Percentiles rank a stretch among this genome's conserved stretches.
These are phyloP conservation scores for Hydnomerulius pinastri DNA, from an alignment of 768 basidiomycete species.

Conservation along the genomic window DNA sequence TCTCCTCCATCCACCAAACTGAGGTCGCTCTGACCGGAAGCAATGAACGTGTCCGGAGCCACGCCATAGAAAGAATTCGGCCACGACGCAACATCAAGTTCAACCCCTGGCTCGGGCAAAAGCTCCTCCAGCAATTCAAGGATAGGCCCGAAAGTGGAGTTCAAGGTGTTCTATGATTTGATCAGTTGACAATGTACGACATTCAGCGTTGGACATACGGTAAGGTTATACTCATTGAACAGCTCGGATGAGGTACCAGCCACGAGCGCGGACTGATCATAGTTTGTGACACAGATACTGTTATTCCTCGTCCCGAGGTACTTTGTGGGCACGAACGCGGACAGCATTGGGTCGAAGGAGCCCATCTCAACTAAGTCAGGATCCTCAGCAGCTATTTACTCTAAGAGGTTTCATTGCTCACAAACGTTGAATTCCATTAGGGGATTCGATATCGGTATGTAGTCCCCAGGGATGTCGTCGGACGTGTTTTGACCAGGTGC, in stretches of 20 bases:
- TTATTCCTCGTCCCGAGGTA: conserved; percentile 44
- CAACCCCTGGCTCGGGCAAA: conserved; percentile 26
- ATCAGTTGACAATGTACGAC: background rate
- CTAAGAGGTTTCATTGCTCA: conserved; percentile 11
- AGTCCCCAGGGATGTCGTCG: conserved; percentile 18
- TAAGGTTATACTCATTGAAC: conserved; percentile 33
- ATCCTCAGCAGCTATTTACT: background rate
- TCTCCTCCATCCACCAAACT: conserved; percentile 43
- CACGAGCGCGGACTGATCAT: conserved; percentile 37
- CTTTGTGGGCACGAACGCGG: conserved; percentile 47
- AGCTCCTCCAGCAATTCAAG: conserved; percentile 18
- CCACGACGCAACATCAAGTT: conserved; percentile 33
- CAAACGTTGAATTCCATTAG: conserved; percentile 39
- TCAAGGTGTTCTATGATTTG: conserved; percentile 11
- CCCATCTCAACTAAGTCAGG: conserved; percentile 39
- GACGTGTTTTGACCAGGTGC: conserved; percentile 28
- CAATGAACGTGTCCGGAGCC: conserved; percentile 35
- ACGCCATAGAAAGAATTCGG: conserved; percentile 43
- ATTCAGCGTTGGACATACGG: conserved; percentile 15
- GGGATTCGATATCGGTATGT: conserved; percentile 33
- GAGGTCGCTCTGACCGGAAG: conserved; percentile 33
- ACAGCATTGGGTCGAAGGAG: conserved; percentile 43
- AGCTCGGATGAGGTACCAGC: conserved; percentile 43
- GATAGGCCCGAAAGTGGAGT: conserved; percentile 10
- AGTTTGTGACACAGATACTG: conserved; percentile 34